A percentile compares a stretch with the other conserved stretches of the same genome.
Evolutionary conservation across 305 asterid genomes (phyloP).

Genomic region (Fraxinus platypoda): DNA sequence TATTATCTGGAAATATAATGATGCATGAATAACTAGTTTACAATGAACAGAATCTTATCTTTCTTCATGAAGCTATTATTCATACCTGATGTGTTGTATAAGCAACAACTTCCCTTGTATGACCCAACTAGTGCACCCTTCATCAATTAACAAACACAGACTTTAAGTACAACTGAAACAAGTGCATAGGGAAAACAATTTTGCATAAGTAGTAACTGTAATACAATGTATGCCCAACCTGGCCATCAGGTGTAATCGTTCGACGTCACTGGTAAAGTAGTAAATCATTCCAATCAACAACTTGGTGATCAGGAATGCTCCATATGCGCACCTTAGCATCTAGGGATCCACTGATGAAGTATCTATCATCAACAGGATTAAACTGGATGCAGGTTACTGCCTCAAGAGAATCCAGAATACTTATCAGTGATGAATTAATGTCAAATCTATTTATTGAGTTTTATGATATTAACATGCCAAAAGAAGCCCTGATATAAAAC

Average conservation of each 20-base stretch:
- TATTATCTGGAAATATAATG: conserved; percentile 55
- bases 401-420: conserved; percentile 33
- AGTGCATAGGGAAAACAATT: conserved; percentile 6
- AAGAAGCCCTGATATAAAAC: conserved; percentile 4
- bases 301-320: conserved; percentile 98
- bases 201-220: conserved; percentile 8
- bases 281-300: conserved; percentile 97
- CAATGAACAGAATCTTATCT: conserved; percentile 8
- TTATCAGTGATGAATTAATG: conserved; percentile 30
- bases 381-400: conserved; percentile 99
- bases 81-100: conserved; percentile 80
- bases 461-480: conserved; percentile 1
- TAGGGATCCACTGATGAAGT: conserved; percentile 97
- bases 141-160: conserved; percentile 21
- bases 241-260: conserved; percentile 99
- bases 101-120: conserved; percentile 88
- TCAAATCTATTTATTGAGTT: not conserved
- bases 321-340: conserved; percentile 99
- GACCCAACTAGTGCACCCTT: conserved; percentile 96
- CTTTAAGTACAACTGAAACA: conserved; percentile 19
- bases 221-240: conserved; percentile 47
- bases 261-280: too few relatives aligned
- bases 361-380: conserved; percentile 96
- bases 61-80: conserved; percentile 18
- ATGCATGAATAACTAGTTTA: conserved; percentile 11